Percentiles rank a stretch among this genome's conserved stretches.
Evolutionary conservation across 164 flowering plant species (phyloP).

Genomic region (Magnolia changhungtana): DNA sequence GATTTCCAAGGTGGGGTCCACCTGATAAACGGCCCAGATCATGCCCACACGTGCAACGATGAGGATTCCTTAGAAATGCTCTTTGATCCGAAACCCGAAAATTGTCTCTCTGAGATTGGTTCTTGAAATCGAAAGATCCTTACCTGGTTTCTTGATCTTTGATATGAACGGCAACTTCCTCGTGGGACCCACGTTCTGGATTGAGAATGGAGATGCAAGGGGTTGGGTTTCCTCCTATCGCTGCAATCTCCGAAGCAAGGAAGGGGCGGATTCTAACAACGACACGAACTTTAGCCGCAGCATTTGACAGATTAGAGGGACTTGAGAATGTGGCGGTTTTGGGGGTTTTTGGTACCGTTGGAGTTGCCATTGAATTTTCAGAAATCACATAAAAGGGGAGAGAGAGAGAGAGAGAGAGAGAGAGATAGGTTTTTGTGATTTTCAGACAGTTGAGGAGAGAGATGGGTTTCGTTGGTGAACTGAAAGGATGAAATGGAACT

Average conservation of each 20-base stretch:
- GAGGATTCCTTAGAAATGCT: background rate
- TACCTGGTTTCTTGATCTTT: conserved; percentile 64
- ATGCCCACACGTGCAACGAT: background rate
- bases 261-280: conserved; percentile 77
- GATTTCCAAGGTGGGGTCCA: too few species aligned
- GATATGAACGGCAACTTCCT: conserved; percentile 67
- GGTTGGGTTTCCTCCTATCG: conserved; percentile 17
- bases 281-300: conserved; percentile 64
- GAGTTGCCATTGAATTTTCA: conserved; percentile 17
- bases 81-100: background rate
- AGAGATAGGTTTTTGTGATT: background rate
- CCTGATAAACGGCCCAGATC: too few species aligned
- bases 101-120: background rate
- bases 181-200: conserved; percentile 23
- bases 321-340: conserved; percentile 14
- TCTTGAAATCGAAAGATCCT: background rate
- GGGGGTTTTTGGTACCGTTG: conserved; percentile 11
- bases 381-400: background rate
- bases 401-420: background rate
- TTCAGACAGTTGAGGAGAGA: background rate
- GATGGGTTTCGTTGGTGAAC: background rate
- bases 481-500: too few species aligned
- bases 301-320: conserved; percentile 15
- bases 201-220: conserved; percentile 50
- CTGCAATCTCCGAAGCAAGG: conserved; percentile 47